Evolutionary conservation across 495 filamentous ascomycete genomes (phyloP).

Genomic region (Aspergillus cavernicola): DNA sequence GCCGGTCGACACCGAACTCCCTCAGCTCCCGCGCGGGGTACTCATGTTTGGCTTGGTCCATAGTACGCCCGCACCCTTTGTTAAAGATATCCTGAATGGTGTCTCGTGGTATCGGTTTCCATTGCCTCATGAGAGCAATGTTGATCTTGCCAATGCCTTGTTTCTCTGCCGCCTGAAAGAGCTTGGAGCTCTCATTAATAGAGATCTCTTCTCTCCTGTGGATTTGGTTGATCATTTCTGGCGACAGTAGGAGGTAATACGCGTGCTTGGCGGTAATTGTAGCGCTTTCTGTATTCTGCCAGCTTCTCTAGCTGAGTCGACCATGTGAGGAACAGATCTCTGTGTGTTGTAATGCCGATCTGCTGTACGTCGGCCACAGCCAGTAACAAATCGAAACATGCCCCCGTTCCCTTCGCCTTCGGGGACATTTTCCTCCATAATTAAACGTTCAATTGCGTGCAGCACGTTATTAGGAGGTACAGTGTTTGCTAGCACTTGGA

Average conservation of each 20-base stretch:
- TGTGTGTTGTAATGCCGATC: not conserved
- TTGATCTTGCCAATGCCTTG: not conserved
- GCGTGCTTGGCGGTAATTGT: not conserved
- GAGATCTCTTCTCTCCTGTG: not conserved
- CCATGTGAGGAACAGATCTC: not conserved
- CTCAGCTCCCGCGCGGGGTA: conserved; percentile 4
- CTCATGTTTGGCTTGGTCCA: not conserved
- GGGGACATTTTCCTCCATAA: not conserved
- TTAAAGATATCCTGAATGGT: not conserved
- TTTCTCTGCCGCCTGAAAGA: not conserved
- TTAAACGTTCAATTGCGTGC: not conserved
- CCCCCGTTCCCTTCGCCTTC: not conserved
- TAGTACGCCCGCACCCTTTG: not conserved
- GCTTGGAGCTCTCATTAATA: not conserved
- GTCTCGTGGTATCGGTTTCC: not conserved
- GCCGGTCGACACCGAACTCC: conserved; percentile 4
- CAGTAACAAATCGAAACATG: not conserved
- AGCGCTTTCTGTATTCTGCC: not conserved
- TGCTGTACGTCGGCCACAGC: not conserved
- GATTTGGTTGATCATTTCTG: not conserved
- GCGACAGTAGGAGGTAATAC: not conserved
- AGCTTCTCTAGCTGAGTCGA: not conserved
- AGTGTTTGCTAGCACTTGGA: not conserved
- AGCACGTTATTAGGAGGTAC: not conserved
- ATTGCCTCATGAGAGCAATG: not conserved